Base-by-base conservation (phyloP, 1,139 yeast species). In the Nakaseomyces nivariensis region DNA sequence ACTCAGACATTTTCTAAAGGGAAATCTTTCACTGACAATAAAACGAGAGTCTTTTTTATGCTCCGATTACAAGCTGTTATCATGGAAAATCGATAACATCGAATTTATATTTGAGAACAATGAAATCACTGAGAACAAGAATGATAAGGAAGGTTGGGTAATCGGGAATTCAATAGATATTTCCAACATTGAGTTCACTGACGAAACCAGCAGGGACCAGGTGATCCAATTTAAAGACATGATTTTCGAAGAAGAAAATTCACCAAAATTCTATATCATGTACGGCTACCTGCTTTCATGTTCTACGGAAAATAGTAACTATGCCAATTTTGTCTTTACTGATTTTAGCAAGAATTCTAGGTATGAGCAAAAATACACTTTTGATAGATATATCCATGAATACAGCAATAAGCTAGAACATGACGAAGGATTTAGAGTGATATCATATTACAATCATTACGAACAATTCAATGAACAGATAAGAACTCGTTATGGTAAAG, bases 331-430 rank as follows among this genome's bases (percentile, higher is more conserved):
- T 45, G 56, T 56, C 4, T 56, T 60, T 13, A 59, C 63, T 9
- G 64, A 60, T 50, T 60, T 60, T 31, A 59, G 59, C 5, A 32
- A 37, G 9, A 54, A 54, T 36, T 24, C 38, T 6, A 46, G 31
- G 11, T 38, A 54, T 10, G 32, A 32, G 11, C 60, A 58, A 45
- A 59, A 59, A 44, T 56, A 52, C 33, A 47, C 57, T 8, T 54
- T 59, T 37, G 62, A 59, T 45, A 54, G 52, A 25, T 58, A 51
- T 38, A 32, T 60, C 26, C 37, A 55, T 26, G 54, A 55, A 33
- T 52, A 48, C 40, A 48, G 51, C 13, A 52, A 51, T 37, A 56
- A 48, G 33, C 36, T 59, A 4, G 47, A 43, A 9, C 46, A 46
- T 10, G 37, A 52, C 24, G 51, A 53, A 32, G 59, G 60, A 2